Percentiles rank a stretch among this genome's conserved stretches.
Conservation (phyloP, 306 rosid species). For the Myrica gale region DNA sequence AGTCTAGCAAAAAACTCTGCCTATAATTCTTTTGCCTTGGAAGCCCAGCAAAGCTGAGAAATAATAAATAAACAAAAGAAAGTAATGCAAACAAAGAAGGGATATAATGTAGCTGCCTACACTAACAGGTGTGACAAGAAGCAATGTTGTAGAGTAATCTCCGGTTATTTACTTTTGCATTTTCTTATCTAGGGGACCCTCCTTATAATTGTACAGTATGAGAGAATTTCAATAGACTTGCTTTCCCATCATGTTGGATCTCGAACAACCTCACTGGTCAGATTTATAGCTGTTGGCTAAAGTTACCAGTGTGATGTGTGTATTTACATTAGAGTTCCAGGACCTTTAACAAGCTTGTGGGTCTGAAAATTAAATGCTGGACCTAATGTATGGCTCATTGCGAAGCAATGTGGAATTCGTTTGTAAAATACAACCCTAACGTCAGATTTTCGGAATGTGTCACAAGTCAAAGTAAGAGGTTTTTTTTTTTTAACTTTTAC, state of each 20-base stretch:
- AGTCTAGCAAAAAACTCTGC: too few species aligned
- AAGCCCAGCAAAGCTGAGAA: too few species aligned
- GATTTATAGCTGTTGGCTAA: background rate
- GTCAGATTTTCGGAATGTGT: background rate
- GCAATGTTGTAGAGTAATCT: background rate
- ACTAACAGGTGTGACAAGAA: background rate
- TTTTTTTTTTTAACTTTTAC: background rate
- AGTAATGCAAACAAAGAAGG: too few species aligned
- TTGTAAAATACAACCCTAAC: background rate
- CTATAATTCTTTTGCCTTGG: too few species aligned
- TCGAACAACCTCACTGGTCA: background rate
- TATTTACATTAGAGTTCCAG: background rate
- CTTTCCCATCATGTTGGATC: background rate
- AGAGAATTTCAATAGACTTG: background rate
- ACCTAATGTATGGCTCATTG: background rate
- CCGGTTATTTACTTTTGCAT: background rate
- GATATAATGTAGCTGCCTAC: background rate
- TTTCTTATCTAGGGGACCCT: background rate
- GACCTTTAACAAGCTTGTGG: background rate
- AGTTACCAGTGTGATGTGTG: background rate
- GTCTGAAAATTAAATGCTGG: background rate
- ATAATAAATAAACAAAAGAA: too few species aligned
- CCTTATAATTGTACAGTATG: background rate
- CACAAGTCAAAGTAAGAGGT: background rate
- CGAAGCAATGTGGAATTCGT: background rate